A percentile compares a stretch with the other conserved stretches of the same genome.
These are phyloP conservation scores for Sporobolomyces pararoseus DNA, from an alignment of 768 basidiomycete genomes.

Conservation along the genomic window DNA sequence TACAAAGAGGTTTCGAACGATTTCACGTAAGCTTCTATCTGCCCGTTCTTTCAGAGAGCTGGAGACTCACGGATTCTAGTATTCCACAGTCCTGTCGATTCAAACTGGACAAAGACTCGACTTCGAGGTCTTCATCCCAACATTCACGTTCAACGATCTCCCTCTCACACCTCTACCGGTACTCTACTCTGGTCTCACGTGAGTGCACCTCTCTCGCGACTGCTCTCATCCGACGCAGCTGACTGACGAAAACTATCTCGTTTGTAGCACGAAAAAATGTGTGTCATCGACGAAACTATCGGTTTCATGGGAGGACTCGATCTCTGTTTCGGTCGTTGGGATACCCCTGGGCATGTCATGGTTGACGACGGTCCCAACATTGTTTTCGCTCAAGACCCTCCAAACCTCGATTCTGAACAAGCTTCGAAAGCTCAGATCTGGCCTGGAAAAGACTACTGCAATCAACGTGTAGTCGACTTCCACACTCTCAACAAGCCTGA, in stretches of 20 bases:
- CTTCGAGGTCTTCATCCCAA: constrained; percentile 77
- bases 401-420: constrained; percentile 44
- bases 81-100: constrained; percentile 38
- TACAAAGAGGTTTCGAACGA: constrained; percentile 85
- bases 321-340: constrained; percentile 94
- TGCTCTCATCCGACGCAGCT: not conserved
- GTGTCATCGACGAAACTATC: constrained; percentile 93
- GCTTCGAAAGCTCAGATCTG: constrained; percentile 57
- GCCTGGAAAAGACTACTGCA: constrained; percentile 96
- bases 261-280: constrained; percentile 87
- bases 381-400: constrained; percentile 56
- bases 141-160: constrained; percentile 84
- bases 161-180: constrained; percentile 93
- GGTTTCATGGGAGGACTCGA: constrained; percentile 98
- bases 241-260: not conserved
- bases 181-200: constrained; percentile 99
- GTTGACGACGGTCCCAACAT: constrained; percentile 64
- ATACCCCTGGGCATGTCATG: constrained; percentile 87
- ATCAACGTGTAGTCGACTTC: constrained; percentile 81
- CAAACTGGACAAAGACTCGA: constrained; percentile 79
- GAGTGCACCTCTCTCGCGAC: no score
- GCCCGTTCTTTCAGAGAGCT: not conserved
- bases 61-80: not conserved
- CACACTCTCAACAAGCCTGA: constrained; percentile 78
- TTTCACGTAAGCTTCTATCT: constrained; percentile 68